phyloP scores from a whole-genome alignment of 73 alveolate genomes.

The Halteria grandinella region DNA sequence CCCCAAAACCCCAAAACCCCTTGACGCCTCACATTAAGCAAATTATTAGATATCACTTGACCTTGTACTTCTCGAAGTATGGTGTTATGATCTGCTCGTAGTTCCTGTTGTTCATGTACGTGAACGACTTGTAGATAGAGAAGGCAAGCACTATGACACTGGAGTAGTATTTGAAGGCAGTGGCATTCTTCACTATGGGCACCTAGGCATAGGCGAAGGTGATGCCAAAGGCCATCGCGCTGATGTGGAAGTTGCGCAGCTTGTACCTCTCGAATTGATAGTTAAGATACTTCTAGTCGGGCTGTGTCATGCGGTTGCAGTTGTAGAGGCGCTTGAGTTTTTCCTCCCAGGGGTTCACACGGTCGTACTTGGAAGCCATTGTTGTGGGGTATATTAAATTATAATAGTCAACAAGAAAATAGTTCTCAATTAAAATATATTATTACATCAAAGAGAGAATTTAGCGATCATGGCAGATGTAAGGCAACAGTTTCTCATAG shows the following conservation, averaged over 20 bases:
- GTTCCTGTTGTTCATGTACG: slow-evolving; percentile 6
- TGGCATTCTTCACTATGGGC: slow-evolving; percentile 34
- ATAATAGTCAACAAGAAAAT: slow-evolving; percentile 11
- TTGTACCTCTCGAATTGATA: slow-evolving; percentile 50
- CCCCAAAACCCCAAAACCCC: too few relatives aligned
- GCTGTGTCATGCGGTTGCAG: slow-evolving; percentile 42
- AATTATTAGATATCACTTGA: slow-evolving; percentile 25
- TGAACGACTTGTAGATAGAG: not conserved
- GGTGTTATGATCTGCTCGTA: slow-evolving; percentile 37
- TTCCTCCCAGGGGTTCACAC: slow-evolving; percentile 60
- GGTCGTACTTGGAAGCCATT: slow-evolving; percentile 51
- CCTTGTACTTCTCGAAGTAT: slow-evolving; percentile 57
- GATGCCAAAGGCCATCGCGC: slow-evolving; percentile 1
- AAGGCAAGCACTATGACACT: not conserved
- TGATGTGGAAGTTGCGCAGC: not conserved
- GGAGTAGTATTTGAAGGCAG: slow-evolving; percentile 50
- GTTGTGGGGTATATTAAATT: not conserved
- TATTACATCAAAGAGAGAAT: not conserved
- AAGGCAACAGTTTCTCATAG: too few relatives aligned
- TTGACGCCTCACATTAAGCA: not conserved
- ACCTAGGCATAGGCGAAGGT: slow-evolving; percentile 1
- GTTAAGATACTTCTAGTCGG: slow-evolving; percentile 44
- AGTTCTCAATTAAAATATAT: not conserved
- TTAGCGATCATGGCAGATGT: not conserved
- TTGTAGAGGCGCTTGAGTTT: slow-evolving; percentile 52